These are phyloP conservation scores for Penicillium concentricum DNA, from an alignment of 2,329 filamentous ascomycete species.

Conservation along the genomic window DNA sequence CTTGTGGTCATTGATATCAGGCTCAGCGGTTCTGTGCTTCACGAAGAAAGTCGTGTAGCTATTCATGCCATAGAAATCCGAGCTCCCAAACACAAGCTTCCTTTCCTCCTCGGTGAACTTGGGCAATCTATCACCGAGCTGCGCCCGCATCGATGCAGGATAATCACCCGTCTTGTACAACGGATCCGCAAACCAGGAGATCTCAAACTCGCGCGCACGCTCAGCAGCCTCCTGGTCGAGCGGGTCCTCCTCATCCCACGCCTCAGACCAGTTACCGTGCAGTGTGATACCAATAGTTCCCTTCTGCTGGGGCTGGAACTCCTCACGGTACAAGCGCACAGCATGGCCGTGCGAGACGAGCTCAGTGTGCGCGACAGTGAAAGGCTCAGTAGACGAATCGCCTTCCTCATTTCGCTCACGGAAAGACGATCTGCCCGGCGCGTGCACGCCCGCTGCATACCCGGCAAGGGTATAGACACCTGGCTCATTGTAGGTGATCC, in stretches of 20 bases:
- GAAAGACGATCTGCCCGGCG: conserved; percentile 72
- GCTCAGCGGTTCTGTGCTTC: conserved; percentile 61
- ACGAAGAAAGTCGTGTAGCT: conserved; percentile 83
- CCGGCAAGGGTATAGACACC: conserved; percentile 76
- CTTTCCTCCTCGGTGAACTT: conserved; percentile 68
- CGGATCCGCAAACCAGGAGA: conserved; percentile 79
- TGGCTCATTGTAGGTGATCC: conserved; percentile 85
- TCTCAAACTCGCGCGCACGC: conserved; percentile 77
- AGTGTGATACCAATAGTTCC: conserved; percentile 79
- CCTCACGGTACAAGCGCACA: conserved; percentile 72
- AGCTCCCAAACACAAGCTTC: conserved; percentile 69
- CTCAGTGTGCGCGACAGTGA: conserved; percentile 74
- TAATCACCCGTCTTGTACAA: conserved; percentile 73
- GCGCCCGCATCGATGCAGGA: conserved; percentile 72
- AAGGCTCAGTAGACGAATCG: conserved; percentile 72
- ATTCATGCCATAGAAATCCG: conserved; percentile 89
- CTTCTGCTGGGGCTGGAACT: conserved; percentile 67
- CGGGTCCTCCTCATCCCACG: conserved; percentile 72
- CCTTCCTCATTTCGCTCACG: conserved; percentile 66
- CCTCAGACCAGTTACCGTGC: conserved; percentile 72
- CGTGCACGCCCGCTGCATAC: conserved; percentile 71
- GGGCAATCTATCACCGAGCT: conserved; percentile 74
- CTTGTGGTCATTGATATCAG: conserved; percentile 60
- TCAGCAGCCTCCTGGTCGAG: conserved; percentile 68
- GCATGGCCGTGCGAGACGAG: conserved; percentile 72